These are phyloP conservation scores for Diaporthe capsici DNA, from an alignment of 2,329 filamentous ascomycete genomes.

Conservation along the genomic window DNA sequence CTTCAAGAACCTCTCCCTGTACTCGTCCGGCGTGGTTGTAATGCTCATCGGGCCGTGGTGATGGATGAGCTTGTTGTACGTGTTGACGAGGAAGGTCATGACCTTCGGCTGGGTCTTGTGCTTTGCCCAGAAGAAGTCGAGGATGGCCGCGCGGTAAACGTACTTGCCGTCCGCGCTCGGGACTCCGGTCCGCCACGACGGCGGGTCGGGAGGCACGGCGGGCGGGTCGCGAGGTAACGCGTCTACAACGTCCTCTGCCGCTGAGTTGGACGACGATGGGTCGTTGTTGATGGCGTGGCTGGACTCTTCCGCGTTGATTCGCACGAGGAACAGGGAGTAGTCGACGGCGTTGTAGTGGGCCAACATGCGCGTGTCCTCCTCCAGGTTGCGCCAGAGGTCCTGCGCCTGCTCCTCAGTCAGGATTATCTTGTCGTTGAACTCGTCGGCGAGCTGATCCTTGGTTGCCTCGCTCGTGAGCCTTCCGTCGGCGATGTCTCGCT, in stretches of 20 bases:
- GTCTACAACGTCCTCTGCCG: slow-evolving; percentile 42
- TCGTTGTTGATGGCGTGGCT: slow-evolving; percentile 39
- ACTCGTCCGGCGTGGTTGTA: slow-evolving; percentile 78
- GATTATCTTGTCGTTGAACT: slow-evolving; percentile 76
- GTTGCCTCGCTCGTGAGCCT: slow-evolving; percentile 74
- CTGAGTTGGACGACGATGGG: slow-evolving; percentile 43
- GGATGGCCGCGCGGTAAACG: slow-evolving; percentile 75
- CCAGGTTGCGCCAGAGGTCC: slow-evolving; percentile 67
- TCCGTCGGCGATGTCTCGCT: slow-evolving; percentile 78
- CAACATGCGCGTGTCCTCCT: slow-evolving; percentile 74
- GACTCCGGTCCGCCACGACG: slow-evolving; percentile 74
- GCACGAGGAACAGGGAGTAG: slow-evolving; percentile 81
- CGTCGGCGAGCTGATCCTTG: slow-evolving; percentile 75
- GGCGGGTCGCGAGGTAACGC: slow-evolving; percentile 51
- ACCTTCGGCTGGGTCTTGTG: slow-evolving; percentile 76
- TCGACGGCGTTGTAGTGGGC: slow-evolving; percentile 77
- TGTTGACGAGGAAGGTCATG: slow-evolving; percentile 75
- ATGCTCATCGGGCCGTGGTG: slow-evolving; percentile 81
- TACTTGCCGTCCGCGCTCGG: slow-evolving; percentile 73
- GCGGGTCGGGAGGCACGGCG: slow-evolving; percentile 51
- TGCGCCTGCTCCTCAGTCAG: slow-evolving; percentile 69
- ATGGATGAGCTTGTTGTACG: slow-evolving; percentile 73
- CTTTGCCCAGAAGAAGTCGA: slow-evolving; percentile 87
- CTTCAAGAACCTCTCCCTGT: slow-evolving; percentile 67
- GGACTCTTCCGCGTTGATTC: slow-evolving; percentile 50